phyloP scores from a whole-genome alignment of 352 stramenopile species.

The Pythium diclinum region DNA sequence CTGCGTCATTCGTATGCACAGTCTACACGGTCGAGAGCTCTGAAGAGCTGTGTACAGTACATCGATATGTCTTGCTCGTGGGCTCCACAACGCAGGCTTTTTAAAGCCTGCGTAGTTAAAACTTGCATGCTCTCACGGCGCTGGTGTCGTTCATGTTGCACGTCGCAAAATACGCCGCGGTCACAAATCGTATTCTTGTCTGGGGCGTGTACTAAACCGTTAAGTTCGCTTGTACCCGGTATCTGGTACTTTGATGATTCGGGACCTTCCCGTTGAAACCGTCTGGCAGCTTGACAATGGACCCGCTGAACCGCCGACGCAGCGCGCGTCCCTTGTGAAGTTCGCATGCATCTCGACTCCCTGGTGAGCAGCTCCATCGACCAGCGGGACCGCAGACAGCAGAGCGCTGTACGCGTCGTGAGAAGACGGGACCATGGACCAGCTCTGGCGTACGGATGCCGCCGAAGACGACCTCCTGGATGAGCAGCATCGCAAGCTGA shows the following conservation, averaged over 20 bases:
- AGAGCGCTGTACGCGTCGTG: background rate
- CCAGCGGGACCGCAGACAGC: background rate
- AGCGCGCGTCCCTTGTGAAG: slow-evolving; percentile 23
- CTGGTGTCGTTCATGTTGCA: too few species aligned
- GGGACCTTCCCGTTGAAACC: slow-evolving; percentile 8
- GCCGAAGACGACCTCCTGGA: slow-evolving; percentile 25
- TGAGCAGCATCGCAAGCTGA: slow-evolving; percentile 20
- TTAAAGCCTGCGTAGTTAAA: too few species aligned
- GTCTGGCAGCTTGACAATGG: slow-evolving; percentile 24
- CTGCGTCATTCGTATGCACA: too few species aligned
- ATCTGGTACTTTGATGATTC: slow-evolving; percentile 5
- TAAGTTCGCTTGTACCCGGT: slow-evolving; percentile 10
- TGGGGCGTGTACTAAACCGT: background rate
- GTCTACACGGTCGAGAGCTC: too few species aligned
- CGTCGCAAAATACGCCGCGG: background rate
- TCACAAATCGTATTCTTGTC: too few species aligned
- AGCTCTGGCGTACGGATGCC: slow-evolving; percentile 37
- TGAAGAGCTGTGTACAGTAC: too few species aligned
- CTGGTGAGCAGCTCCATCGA: background rate
- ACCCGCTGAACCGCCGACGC: slow-evolving; percentile 13
- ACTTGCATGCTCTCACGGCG: too few species aligned
- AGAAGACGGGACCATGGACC: slow-evolving; percentile 24
- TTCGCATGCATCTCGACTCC: background rate
- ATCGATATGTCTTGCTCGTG: too few species aligned
- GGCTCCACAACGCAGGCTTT: too few species aligned